These are phyloP conservation scores for Talaromyces albobiverticillius DNA, from an alignment of 2,329 filamentous ascomycete species.

Conservation along the genomic window DNA sequence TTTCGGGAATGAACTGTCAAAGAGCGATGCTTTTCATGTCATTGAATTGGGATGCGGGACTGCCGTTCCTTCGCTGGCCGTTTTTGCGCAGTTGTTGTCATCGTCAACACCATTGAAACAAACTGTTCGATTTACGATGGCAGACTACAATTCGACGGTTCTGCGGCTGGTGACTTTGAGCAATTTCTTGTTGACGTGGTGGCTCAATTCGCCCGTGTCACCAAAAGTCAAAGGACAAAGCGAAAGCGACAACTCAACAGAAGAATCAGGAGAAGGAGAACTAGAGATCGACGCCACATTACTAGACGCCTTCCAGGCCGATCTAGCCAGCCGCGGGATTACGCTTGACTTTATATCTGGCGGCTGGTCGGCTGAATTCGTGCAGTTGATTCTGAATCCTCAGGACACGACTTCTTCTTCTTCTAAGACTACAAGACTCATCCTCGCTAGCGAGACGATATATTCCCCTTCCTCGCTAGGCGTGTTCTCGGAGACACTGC, in stretches of 20 bases:
- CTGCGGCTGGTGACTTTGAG: constrained; percentile 60
- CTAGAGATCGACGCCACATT: constrained; percentile 52
- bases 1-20: constrained; percentile 18
- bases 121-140: constrained; percentile 52
- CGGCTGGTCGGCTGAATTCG: constrained; percentile 52
- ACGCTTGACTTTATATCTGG: constrained; percentile 57
- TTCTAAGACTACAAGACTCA: constrained; percentile 36
- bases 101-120: constrained; percentile 11
- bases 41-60: constrained; percentile 61
- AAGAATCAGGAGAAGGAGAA: constrained; percentile 24
- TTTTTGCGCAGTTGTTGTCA: constrained; percentile 53
- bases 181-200: constrained; percentile 59
- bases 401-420: neutral
- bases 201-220: constrained; percentile 14
- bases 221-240: constrained; percentile 18
- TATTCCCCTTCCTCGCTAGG: constrained; percentile 56
- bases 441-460: constrained; percentile 64
- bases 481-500: constrained; percentile 55
- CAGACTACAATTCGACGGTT: constrained; percentile 62
- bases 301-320: constrained; percentile 42
- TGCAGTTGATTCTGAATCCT: constrained; percentile 39
- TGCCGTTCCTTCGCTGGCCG: constrained; percentile 55
- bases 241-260: no score
- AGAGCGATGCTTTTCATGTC: constrained; percentile 34
- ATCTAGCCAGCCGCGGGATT: constrained; percentile 44